A percentile compares a stretch with the other conserved stretches of the same genome.
Evolutionary conservation across 495 filamentous ascomycete species (phyloP).

Genomic region (Physcia stellaris): DNA sequence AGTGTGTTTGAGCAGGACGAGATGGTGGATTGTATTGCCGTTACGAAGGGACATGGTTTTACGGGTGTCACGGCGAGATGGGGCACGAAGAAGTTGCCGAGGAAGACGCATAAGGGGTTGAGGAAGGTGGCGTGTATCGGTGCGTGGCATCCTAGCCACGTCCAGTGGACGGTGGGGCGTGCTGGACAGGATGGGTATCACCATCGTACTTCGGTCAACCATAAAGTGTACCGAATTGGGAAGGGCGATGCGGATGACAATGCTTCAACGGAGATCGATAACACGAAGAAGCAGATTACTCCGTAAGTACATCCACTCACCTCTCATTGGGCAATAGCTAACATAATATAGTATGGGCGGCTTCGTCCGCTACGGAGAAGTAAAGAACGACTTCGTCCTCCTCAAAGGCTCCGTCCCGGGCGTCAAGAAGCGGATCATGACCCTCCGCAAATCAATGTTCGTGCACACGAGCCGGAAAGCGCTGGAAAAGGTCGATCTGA

Average conservation of each 20-base stretch:
- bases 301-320: constrained; percentile 54
- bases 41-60: constrained; percentile 99
- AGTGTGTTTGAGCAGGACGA: constrained; percentile 98
- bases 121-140: constrained; percentile 99
- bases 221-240: constrained; percentile 99
- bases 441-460: constrained; percentile 98
- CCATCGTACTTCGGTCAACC: constrained; percentile 99
- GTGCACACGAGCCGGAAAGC: constrained; percentile 87
- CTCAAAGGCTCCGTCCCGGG: constrained; percentile 95
- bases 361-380: constrained; percentile 96
- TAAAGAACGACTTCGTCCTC: constrained; percentile 99
- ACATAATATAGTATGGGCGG: constrained; percentile 68
- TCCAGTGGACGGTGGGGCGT: constrained; percentile 99
- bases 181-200: constrained; percentile 99
- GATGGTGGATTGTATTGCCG: constrained; percentile 98
- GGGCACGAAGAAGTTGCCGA: constrained; percentile 99
- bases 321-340: constrained; percentile 13
- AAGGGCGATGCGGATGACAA: constrained; percentile 77
- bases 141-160: constrained; percentile 99
- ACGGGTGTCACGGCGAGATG: constrained; percentile 93
- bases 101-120: constrained; percentile 99
- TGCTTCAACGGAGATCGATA: constrained; percentile 88
- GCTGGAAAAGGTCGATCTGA: constrained; percentile 97
- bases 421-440: constrained; percentile 99
- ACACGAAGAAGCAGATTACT: constrained; percentile 98